Base-by-base conservation (phyloP, 1,284 basidiomycete genomes). In the Melanopsichium pennsylvanicum region DNA sequence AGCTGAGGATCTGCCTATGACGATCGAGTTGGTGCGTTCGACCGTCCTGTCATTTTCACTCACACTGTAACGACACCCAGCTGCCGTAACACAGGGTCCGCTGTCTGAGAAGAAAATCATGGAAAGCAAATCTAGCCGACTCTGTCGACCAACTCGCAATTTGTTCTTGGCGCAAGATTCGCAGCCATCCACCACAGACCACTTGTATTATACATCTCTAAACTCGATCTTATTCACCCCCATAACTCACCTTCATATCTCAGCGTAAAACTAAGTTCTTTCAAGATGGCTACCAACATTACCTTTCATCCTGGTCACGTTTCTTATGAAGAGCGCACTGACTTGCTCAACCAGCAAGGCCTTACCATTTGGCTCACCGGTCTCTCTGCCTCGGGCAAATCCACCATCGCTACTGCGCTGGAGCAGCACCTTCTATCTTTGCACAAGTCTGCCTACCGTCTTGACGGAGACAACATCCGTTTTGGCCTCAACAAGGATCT, bases 401-500 rank as follows among this genome's bases (percentile, higher is more conserved):
- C 93, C 15, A 98, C 96, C 23, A 93, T 99, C 75, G 96, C 93
- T 2, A 93, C 92, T 70, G 96, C 96, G 12, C 86, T 99, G 70
- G 95, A 99, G 82, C 93, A 97, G 82, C 91, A 95, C 81, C 87
- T 99, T 13, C 85, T 99, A 48, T 91, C 94, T 82, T 84, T 89
- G 51, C 86, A 87, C 62, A 91, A 90, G 76, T 92, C 92, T 75
- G 85, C 89, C 35, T 98, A 96, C 84, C 88, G 95, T 35, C 86
- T 99, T 21, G 95, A 99, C 79, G 95, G 95, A 4, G 95, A 98
- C 84, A 98, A 98, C 83, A 86, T 98, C 62, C 88, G 95, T 54
- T 95, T 97, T 78, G 96, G 96, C 9, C 85, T 99, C 41, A 98
- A 98, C 87, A 97, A 92, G 84, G 95, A 98, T 80, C 88, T 99